phyloP scores from a whole-genome alignment of 2,329 filamentous ascomycete genomes.

The Trichoderma semiorbis region DNA sequence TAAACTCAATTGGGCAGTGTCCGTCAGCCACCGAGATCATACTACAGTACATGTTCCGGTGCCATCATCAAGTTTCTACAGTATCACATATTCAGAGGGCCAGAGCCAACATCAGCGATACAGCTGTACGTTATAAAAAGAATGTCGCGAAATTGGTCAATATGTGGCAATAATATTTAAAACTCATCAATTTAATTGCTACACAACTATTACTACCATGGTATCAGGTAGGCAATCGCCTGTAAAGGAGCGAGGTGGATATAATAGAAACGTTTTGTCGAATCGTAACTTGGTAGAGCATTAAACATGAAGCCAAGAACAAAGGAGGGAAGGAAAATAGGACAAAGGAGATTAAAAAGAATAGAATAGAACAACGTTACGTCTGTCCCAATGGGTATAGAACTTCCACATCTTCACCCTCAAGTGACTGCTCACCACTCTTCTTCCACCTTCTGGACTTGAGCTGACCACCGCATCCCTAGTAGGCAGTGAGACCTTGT shows the following conservation, averaged over 20 bases:
- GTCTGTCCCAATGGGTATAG: slow-evolving; percentile 22
- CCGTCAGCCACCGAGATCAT: not conserved
- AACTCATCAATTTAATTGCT: slow-evolving; percentile 1
- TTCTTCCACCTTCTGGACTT: slow-evolving; percentile 8
- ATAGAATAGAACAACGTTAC: not conserved
- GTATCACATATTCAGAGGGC: not conserved
- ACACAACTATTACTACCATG: slow-evolving; percentile 3
- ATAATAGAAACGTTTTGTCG: not conserved
- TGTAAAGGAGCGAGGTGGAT: not conserved
- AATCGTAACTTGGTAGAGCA: not conserved
- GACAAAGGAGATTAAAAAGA: not conserved
- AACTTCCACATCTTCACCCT: not conserved
- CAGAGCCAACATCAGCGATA: not conserved
- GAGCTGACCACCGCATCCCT: slow-evolving; percentile 20
- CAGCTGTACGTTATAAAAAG: not conserved
- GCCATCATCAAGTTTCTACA: too few relatives aligned
- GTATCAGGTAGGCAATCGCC: slow-evolving; percentile 6
- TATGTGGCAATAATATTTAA: not conserved
- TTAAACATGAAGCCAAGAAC: not conserved
- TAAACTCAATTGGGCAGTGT: not conserved
- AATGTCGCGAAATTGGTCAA: not conserved
- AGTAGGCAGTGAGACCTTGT: slow-evolving; percentile 21
- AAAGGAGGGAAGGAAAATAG: not conserved
- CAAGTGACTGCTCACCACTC: not conserved
- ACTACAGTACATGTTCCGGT: not conserved